These are phyloP conservation scores for Hirsutella minnesotensis DNA, from an alignment of 2,329 filamentous ascomycete species.

Conservation along the genomic window DNA sequence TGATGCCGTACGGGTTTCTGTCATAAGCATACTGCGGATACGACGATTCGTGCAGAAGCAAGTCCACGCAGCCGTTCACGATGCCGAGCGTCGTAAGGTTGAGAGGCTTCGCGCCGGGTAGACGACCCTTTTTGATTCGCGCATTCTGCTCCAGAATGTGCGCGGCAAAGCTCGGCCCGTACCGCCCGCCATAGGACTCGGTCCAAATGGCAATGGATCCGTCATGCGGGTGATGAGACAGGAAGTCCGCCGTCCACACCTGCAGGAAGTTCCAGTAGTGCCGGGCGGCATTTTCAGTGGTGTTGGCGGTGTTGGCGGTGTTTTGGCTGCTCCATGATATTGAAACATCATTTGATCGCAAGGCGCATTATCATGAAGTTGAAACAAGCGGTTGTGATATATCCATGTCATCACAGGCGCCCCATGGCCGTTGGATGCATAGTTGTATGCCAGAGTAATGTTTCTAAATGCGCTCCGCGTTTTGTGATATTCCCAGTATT, in stretches of 20 bases:
- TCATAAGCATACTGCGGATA: conserved; percentile 46
- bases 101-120: conserved; percentile 13
- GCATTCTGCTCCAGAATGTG: conserved; percentile 51
- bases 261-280: conserved; percentile 26
- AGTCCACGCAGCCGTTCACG: conserved; percentile 58
- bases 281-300: conserved; percentile 43
- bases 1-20: conserved; percentile 47
- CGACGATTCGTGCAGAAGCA: conserved; percentile 44
- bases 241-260: conserved; percentile 1
- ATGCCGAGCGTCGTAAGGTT: conserved; percentile 53
- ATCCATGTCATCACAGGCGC: too few relatives aligned
- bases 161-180: conserved; percentile 50
- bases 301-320: conserved; percentile 26
- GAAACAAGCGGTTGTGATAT: too few relatives aligned
- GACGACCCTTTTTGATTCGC: conserved; percentile 23
- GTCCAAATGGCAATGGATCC: conserved; percentile 53
- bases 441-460: too few relatives aligned
- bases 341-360: too few relatives aligned
- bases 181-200: conserved; percentile 60
- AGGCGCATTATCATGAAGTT: too few relatives aligned
- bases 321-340: conserved; percentile 21
- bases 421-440: too few relatives aligned
- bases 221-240: conserved; percentile 45
- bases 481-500: too few relatives aligned
- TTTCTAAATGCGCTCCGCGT: too few relatives aligned